Base-by-base conservation (phyloP, 768 basidiomycete genomes). In the Clitopilus hobsonii region DNA sequence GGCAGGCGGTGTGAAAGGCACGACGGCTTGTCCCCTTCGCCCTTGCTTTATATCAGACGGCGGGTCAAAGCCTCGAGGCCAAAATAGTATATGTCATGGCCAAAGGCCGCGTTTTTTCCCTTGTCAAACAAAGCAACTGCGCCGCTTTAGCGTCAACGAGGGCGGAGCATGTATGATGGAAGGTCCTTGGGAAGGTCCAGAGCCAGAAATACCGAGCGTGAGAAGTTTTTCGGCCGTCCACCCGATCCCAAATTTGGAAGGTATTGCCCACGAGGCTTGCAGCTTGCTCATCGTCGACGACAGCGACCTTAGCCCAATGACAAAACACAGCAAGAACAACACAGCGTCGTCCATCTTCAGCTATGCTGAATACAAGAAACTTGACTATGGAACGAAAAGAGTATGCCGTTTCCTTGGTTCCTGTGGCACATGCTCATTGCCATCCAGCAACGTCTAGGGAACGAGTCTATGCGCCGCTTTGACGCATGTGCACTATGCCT, bases 401-500 rank as follows among this genome's bases (percentile, higher is more conserved):
- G 88, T 89, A 65, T 55, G 80, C 56, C 41, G 30, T 48, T 30
- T 25, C 2, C 49, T 45, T 45, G 30, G 10, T 26, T 51, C 48
- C 20, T n/a, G 52, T 26, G 38, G 29, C 49, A 23, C n/a, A 48
- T 18, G 41, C 52, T 60, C 14, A 61, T 24, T 16, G 3, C 29
- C 3, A 14, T 22, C 13, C 57, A 86, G 82, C 84, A 88, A 83
- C 83, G 87, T 41, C 71, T 94, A 65, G 94, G 94, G 29, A 89
- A 91, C 66, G 94, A 97, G 69, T 94, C 89, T 10, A 92, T 95
- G 89, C 85, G 93, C 32, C 82, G 82, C 51, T 94, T 97, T 67
- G 92, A 97, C 68, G 86, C 92, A 0, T 98, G 97, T 66, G 80
- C 89, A 5, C 80, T 97, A 13, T 99, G 96, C 68, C 74, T 97